Evolutionary conservation across 495 filamentous ascomycete species (phyloP).

Genomic region (Neurospora pannonica): DNA sequence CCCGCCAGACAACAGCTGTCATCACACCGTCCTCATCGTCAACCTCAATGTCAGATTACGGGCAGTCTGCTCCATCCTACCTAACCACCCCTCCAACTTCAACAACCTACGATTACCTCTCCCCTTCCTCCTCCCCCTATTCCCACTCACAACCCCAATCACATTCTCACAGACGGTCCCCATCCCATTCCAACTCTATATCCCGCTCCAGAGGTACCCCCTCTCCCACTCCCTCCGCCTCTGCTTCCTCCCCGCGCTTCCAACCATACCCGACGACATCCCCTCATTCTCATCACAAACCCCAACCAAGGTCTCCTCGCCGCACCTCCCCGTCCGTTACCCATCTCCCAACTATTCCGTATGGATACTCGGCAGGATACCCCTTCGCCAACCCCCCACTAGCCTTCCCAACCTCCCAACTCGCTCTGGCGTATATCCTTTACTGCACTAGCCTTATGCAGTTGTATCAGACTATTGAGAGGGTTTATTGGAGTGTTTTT

Average conservation of each 20-base stretch:
- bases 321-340: not conserved
- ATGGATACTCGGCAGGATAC: not conserved
- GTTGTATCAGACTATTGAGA: conserved; percentile 30
- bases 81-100: not conserved
- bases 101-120: not conserved
- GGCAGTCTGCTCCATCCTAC: not conserved
- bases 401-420: conserved; percentile 23
- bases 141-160: not conserved
- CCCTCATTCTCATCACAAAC: conserved; percentile 7
- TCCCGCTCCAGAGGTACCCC: not conserved
- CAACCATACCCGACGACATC: not conserved
- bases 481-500: conserved; percentile 26
- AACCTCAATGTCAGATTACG: not conserved
- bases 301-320: conserved; percentile 19
- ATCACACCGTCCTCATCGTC: not conserved
- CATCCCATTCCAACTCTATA: not conserved
- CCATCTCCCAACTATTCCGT: not conserved
- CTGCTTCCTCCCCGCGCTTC: not conserved
- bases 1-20: not conserved
- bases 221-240: not conserved
- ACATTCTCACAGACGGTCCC: not conserved
- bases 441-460: conserved; percentile 32
- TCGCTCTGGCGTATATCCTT: conserved; percentile 26
- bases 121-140: not conserved
- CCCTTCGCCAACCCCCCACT: conserved; percentile 6